Evolutionary conservation across 495 filamentous ascomycete genomes (phyloP).

Genomic region (Tuber borchii): DNA sequence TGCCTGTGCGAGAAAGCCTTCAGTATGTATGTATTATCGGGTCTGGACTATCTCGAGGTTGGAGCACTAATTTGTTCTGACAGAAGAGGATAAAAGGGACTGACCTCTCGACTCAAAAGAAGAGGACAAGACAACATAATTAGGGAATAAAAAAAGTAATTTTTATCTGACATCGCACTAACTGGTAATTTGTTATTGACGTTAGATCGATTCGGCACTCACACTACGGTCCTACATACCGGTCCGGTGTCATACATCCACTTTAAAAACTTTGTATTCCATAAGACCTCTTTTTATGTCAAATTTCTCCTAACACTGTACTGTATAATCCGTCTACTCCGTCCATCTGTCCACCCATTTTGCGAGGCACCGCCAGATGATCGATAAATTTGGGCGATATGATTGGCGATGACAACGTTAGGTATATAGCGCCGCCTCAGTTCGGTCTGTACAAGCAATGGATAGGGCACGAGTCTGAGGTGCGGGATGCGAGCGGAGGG

Average conservation of each 20-base stretch:
- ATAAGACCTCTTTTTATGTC: background rate
- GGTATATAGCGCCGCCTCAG: background rate
- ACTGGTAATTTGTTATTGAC: background rate
- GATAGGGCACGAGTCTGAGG: background rate
- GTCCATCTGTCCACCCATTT: background rate
- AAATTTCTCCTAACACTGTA: background rate
- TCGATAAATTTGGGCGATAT: background rate
- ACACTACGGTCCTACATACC: background rate
- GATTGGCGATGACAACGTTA: background rate
- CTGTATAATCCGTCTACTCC: background rate
- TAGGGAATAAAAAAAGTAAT: background rate
- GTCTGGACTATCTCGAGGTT: background rate
- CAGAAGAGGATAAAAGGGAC: background rate
- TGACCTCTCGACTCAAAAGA: background rate
- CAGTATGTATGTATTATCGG: background rate
- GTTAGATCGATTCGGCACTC: background rate
- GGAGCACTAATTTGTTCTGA: background rate
- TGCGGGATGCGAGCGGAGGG: background rate
- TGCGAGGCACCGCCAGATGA: background rate
- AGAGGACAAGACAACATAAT: background rate
- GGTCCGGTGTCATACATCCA: background rate
- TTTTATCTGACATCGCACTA: background rate
- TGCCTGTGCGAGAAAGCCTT: background rate
- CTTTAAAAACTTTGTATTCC: background rate
- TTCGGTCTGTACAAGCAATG: background rate